A percentile compares a stretch with the other conserved stretches of the same genome.
Evolutionary conservation across 2,329 filamentous ascomycete species (phyloP).

Genomic region (Aspergillus ochraceoroseus): DNA sequence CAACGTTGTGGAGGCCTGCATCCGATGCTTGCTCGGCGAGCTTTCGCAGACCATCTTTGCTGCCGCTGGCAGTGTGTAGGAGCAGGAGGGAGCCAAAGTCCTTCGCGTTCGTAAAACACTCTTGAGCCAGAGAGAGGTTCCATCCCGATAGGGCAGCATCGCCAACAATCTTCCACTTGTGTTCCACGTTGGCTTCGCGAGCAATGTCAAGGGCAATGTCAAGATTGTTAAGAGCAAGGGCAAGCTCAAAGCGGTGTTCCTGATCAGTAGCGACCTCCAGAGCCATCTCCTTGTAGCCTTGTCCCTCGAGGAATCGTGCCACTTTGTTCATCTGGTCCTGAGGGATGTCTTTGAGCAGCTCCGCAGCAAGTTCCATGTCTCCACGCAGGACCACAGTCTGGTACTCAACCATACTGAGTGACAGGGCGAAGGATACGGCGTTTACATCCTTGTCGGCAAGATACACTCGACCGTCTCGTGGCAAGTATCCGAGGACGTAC

Average conservation of each 20-base stretch:
- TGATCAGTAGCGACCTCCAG: slow-evolving; percentile 90
- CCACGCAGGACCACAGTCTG: slow-evolving; percentile 91
- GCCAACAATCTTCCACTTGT: slow-evolving; percentile 97
- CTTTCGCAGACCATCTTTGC: slow-evolving; percentile 66
- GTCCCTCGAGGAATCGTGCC: slow-evolving; percentile 91
- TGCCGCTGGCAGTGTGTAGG: slow-evolving; percentile 78
- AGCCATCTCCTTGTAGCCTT: slow-evolving; percentile 93
- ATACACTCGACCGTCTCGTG: slow-evolving; percentile 91
- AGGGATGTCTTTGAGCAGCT: slow-evolving; percentile 77
- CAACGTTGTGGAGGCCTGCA: slow-evolving; percentile 80
- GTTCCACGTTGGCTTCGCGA: slow-evolving; percentile 75
- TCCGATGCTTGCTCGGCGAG: slow-evolving; percentile 71
- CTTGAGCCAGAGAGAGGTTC: slow-evolving; percentile 81
- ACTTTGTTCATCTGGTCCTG: slow-evolving; percentile 97
- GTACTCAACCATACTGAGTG: slow-evolving; percentile 89
- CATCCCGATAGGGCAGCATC: slow-evolving; percentile 82
- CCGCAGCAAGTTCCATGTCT: slow-evolving; percentile 85
- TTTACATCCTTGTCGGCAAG: slow-evolving; percentile 92
- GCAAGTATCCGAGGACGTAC: slow-evolving; percentile 93
- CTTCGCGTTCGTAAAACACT: slow-evolving; percentile 87
- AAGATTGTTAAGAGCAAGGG: slow-evolving; percentile 74
- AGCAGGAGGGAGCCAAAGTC: slow-evolving; percentile 86
- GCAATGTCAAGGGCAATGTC: slow-evolving; percentile 82
- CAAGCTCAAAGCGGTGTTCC: slow-evolving; percentile 94
- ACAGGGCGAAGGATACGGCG: slow-evolving; percentile 84